phyloP scores from a whole-genome alignment of 129 eudicot genomes.

The Saposhnikovia divaricata region DNA sequence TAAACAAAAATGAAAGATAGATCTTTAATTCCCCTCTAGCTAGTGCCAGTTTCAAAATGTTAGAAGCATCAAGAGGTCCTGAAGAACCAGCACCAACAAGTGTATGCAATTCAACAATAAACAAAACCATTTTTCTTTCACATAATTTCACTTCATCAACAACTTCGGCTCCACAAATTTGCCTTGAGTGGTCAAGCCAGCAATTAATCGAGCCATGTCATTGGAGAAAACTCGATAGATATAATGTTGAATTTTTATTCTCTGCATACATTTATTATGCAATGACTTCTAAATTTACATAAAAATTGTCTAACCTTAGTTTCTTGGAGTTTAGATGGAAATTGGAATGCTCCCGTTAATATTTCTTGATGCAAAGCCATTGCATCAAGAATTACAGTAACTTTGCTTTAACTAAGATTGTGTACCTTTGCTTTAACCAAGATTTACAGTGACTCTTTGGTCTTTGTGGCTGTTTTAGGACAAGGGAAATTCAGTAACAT shows the following conservation, averaged over 20 bases:
- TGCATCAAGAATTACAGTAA: too few species aligned
- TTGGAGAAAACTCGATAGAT: not conserved
- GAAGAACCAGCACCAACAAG: not conserved
- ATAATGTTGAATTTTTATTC: not conserved
- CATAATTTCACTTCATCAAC: slow-evolving; percentile 9
- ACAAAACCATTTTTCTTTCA: not conserved
- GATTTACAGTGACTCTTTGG: too few species aligned
- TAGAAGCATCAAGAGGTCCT: slow-evolving; percentile 10
- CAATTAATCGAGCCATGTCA: slow-evolving; percentile 3
- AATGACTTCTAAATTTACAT: not conserved
- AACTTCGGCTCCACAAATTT: not conserved
- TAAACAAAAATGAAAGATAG: not conserved
- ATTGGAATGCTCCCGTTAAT: slow-evolving; percentile 4
- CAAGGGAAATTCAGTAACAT: too few species aligned
- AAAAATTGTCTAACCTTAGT: not conserved
- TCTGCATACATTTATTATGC: not conserved
- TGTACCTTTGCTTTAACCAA: too few species aligned
- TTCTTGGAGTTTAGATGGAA: slow-evolving; percentile 1
- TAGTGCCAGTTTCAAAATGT: slow-evolving; percentile 14
- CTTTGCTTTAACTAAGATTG: too few species aligned
- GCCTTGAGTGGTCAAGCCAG: not conserved
- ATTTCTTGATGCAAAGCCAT: slow-evolving; percentile 2
- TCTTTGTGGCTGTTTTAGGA: too few species aligned
- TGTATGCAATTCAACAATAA: not conserved
- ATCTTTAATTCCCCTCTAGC: slow-evolving; percentile 12